Evolutionary conservation across 2,329 filamentous ascomycete genomes (phyloP).

Genomic region (Phoma sp.): DNA sequence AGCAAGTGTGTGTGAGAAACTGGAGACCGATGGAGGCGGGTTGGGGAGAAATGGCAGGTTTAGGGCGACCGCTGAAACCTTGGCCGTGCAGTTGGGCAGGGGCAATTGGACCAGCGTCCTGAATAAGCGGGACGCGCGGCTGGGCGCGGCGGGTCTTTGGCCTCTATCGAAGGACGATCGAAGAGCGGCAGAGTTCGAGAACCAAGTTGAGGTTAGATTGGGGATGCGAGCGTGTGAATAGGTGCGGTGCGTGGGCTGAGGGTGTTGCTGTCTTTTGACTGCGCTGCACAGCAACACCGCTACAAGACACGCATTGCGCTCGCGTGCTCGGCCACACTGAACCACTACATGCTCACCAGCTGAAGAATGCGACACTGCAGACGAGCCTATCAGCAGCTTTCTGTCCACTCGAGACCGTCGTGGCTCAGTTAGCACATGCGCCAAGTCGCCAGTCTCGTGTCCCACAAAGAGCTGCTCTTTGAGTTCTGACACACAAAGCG

Average conservation of each 20-base stretch:
- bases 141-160: slow-evolving; percentile 18
- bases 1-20: slow-evolving; percentile 27
- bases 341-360: slow-evolving; percentile 22
- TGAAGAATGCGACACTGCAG: slow-evolving; percentile 31
- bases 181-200: slow-evolving; percentile 29
- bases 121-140: slow-evolving; percentile 39
- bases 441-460: slow-evolving; percentile 12
- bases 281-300: slow-evolving; percentile 2
- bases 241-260: slow-evolving; percentile 2
- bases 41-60: slow-evolving; percentile 32
- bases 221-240: neutral
- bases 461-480: slow-evolving; percentile 5
- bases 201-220: slow-evolving; percentile 13
- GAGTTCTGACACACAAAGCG: neutral
- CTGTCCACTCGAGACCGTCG: slow-evolving; percentile 19
- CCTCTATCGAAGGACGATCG: slow-evolving; percentile 24
- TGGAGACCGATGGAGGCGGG: slow-evolving; percentile 23
- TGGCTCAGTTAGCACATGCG: slow-evolving; percentile 13
- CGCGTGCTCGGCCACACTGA: slow-evolving; percentile 24
- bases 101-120: slow-evolving; percentile 24
- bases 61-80: slow-evolving; percentile 38
- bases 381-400: slow-evolving; percentile 22
- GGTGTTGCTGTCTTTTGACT: slow-evolving; percentile 7
- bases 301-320: slow-evolving; percentile 14
- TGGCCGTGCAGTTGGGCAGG: slow-evolving; percentile 29